These are phyloP conservation scores for Globisporangium perplexum DNA, from an alignment of 352 stramenopile species.

Conservation along the genomic window DNA sequence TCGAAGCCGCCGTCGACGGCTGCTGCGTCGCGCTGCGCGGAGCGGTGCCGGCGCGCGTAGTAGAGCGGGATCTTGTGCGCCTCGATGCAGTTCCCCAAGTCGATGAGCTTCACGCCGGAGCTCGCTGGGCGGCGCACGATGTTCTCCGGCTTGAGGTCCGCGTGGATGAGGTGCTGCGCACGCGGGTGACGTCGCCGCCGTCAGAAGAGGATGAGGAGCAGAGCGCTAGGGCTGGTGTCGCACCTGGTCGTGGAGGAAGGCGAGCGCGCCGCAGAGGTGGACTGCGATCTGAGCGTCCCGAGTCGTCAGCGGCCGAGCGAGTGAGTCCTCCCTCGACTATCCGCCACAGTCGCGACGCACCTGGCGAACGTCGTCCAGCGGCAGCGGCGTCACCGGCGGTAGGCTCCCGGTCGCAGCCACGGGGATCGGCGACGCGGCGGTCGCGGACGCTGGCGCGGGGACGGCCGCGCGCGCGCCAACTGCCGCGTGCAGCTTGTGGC, in stretches of 20 bases:
- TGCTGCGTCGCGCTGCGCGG: slow-evolving; percentile 1
- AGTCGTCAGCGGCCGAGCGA: background rate
- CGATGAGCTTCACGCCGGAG: slow-evolving; percentile 46
- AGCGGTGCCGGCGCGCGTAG: slow-evolving; percentile 13
- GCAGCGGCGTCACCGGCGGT: slow-evolving; percentile 17
- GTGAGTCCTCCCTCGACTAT: no score
- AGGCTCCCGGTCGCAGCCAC: slow-evolving; percentile 12
- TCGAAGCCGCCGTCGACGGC: slow-evolving; percentile 38
- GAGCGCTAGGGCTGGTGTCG: no score
- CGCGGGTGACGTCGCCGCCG: no score
- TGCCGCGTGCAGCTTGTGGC: slow-evolving; percentile 54
- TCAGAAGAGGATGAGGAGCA: background rate
- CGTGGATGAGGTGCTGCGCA: slow-evolving; percentile 60
- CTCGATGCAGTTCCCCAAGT: slow-evolving; percentile 77
- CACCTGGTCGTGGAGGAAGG: slow-evolving; percentile 50
- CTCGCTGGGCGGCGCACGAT: slow-evolving; percentile 22
- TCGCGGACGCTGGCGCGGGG: background rate
- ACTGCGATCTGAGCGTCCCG: slow-evolving; percentile 31
- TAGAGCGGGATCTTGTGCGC: slow-evolving; percentile 29
- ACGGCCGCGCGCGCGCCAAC: no score
- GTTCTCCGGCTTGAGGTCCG: slow-evolving; percentile 78
- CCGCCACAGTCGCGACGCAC: no score
- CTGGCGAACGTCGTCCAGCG: slow-evolving; percentile 34
- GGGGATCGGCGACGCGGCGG: background rate
- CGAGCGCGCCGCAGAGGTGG: slow-evolving; percentile 56